Base-by-base conservation (phyloP, 176 grass and related monocot genomes). In the Triticum dicoccoides region DNA sequence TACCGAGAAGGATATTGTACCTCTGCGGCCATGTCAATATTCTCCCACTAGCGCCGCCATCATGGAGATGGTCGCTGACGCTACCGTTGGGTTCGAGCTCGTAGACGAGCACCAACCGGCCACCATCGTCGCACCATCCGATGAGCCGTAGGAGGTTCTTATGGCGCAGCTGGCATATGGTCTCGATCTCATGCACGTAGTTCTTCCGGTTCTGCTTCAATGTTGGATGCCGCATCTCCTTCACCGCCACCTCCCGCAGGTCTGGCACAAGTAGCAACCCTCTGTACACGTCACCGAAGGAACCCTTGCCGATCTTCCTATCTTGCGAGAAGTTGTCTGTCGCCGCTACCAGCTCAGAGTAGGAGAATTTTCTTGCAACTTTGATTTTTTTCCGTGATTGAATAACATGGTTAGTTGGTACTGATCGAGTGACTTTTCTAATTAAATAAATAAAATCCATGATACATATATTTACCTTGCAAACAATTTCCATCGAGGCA, bases 281-380 rank as follows among this genome's bases (percentile, higher is more conserved):
- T 63, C 5, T n/a, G 38, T 45, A 84, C 54, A 84, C 82, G 1
- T 34, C 37, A 6, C 82, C 82, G 38, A 84, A 84, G 4, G 2
- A 3, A 4, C 67, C 81, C 0, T 2, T 15, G n/a, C 81, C 68
- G 20, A 84, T 24, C 69, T 62, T 84, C 24, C 34, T 30, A 15
- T 24, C 58, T 35, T 0, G 3, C 15, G 56, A 42, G 37, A 84
- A 84, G 32, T 75, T 63, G 0, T 4, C 11, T 3, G 82, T 84
- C 37, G 82, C 69, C 0, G 5, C 1, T 4, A 11, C 11, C 3
- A 75, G 56, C 69, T 84, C 67, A 1, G 20, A 5, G 82, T 75
- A 75, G 5, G 69, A 45, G 69, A 84, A 84, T 64, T 64, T 3
- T 25, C 17, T 84, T 75, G 70, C 65, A n/a, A 82, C 78, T 69